These are phyloP conservation scores for Colletotrichum siamense DNA, from an alignment of 2,329 filamentous ascomycete genomes.

Conservation along the genomic window DNA sequence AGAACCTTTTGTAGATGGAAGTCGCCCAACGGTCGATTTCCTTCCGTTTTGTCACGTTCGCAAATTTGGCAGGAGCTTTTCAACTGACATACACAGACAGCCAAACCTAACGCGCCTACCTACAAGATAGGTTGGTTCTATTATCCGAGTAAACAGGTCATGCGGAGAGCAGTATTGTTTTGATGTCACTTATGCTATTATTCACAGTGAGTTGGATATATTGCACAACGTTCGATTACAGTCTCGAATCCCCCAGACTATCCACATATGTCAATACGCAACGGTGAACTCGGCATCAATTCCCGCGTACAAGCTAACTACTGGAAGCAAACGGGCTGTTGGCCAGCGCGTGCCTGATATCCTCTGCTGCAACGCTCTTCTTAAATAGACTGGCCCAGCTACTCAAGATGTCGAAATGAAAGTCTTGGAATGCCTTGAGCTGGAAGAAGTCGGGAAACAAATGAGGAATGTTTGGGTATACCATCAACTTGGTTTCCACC, in stretches of 20 bases:
- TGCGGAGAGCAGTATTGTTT: neutral
- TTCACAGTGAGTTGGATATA: neutral
- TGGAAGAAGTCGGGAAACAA: neutral
- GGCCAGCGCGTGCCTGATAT: neutral
- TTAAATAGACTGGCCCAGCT: neutral
- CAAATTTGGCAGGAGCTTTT: neutral
- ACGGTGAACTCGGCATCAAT: neutral
- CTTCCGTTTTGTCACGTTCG: neutral
- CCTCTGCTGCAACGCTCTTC: neutral
- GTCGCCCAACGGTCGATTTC: neutral
- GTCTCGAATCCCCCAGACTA: no score
- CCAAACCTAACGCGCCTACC: no score
- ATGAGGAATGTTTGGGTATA: neutral
- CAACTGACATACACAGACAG: neutral
- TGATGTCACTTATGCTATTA: neutral
- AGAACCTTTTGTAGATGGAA: accelerated
- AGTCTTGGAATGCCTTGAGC: neutral
- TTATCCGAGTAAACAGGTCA: no score
- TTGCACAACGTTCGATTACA: no score
- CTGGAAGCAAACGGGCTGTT: neutral
- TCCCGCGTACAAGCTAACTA: neutral
- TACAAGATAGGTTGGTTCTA: no score
- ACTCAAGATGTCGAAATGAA: neutral
- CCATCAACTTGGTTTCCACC: slow-evolving; percentile 40
- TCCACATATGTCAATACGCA: accelerated